phyloP scores from a whole-genome alignment of 2,329 filamentous ascomycete species.

The Aspergillus japonicus region DNA sequence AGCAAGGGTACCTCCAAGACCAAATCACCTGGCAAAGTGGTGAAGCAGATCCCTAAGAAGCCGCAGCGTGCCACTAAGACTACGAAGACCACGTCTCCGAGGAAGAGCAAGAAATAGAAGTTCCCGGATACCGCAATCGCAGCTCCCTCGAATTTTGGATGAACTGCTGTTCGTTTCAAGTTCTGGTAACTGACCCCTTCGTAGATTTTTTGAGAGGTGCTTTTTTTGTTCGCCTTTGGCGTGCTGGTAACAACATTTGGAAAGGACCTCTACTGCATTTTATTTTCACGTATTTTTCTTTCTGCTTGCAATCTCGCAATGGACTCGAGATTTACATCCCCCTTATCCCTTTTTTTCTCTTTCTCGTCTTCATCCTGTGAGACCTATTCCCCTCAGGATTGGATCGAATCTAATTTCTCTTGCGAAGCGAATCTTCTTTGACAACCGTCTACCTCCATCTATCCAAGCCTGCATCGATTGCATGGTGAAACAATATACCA shows the following conservation, averaged over 20 bases:
- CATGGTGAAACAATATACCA: no score
- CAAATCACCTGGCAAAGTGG: slow-evolving; percentile 4
- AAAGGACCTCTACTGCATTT: not conserved
- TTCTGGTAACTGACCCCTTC: no score
- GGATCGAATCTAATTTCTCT: not conserved
- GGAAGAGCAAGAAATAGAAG: not conserved
- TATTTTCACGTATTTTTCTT: not conserved
- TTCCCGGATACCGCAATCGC: not conserved
- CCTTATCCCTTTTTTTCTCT: not conserved
- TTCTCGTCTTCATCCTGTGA: not conserved
- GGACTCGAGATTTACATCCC: not conserved
- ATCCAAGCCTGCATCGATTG: not conserved
- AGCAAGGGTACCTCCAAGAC: slow-evolving; percentile 10
- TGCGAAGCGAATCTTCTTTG: not conserved
- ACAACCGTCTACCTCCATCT: not conserved
- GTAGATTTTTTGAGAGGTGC: no score
- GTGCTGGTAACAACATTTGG: not conserved
- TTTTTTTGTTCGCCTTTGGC: not conserved
- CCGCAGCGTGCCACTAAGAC: not conserved
- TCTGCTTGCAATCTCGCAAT: not conserved
- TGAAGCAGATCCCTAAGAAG: slow-evolving; percentile 4
- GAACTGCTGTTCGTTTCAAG: no score
- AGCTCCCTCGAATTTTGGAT: no score
- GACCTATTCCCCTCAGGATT: not conserved
- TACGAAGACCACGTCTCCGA: slow-evolving; percentile 1